Conservation (phyloP, 352 stramenopile species). For the Globisporangium megalacanthum region DNA sequence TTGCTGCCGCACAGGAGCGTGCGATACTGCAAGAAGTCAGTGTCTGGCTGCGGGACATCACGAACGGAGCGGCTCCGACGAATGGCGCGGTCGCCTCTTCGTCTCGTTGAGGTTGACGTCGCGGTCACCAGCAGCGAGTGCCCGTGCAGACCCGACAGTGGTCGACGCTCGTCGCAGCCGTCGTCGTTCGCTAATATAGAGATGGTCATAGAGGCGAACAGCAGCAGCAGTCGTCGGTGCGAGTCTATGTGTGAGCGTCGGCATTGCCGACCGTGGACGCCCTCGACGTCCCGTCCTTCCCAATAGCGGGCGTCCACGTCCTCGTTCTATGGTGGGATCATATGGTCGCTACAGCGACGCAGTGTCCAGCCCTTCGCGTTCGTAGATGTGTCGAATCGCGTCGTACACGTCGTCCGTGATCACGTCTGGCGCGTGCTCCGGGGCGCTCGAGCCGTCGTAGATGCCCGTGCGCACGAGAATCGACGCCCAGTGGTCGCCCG, state of each 20-base stretch:
- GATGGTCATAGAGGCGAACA: too few species aligned
- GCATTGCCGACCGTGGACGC: too few species aligned
- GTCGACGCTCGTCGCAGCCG: too few species aligned
- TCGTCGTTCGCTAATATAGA: too few species aligned
- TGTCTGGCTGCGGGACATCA: slow-evolving; percentile 66
- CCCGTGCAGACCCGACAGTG: too few species aligned
- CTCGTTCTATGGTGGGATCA: not conserved
- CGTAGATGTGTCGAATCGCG: slow-evolving; percentile 76
- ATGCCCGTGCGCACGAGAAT: slow-evolving; percentile 87
- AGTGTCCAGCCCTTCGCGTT: slow-evolving; percentile 39
- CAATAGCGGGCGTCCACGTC: too few species aligned
- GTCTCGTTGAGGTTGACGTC: slow-evolving; percentile 1
- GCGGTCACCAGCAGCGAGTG: not conserved
- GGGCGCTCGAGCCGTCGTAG: slow-evolving; percentile 55
- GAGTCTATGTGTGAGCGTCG: too few species aligned
- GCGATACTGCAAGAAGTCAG: slow-evolving; percentile 78
- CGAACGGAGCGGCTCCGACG: slow-evolving; percentile 10
- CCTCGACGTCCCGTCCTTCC: too few species aligned
- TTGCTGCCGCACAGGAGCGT: slow-evolving; percentile 55
- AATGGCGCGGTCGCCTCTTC: not conserved
- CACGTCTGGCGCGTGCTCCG: slow-evolving; percentile 62
- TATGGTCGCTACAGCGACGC: slow-evolving; percentile 20
- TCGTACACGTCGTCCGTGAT: slow-evolving; percentile 60
- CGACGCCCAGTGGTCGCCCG: slow-evolving; percentile 74
- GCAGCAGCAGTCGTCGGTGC: too few species aligned